Percentiles rank a stretch among this genome's conserved stretches.
These are phyloP conservation scores for Populus simonii DNA, from an alignment of 345 rosid species.

Conservation along the genomic window DNA sequence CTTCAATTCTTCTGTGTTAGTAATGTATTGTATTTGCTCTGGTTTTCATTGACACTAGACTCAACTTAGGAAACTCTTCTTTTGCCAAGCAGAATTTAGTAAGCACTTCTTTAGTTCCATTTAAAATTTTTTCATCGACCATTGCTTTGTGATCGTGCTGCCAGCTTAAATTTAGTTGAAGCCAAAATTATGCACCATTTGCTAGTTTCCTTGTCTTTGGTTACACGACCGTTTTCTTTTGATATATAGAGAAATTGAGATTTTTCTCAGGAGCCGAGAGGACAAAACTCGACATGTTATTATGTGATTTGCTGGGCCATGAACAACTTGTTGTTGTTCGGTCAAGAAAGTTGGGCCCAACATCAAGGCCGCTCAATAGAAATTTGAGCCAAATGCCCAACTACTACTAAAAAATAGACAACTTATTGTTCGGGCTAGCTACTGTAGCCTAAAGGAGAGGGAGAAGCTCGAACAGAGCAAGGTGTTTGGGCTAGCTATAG, in stretches of 20 bases:
- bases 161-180: not conserved
- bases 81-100: not conserved
- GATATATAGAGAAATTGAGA: not conserved
- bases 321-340: too few species aligned
- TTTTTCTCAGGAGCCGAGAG: not conserved
- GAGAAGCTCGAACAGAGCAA: too few species aligned
- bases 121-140: not conserved
- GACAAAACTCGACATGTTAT: not conserved
- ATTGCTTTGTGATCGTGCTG: not conserved
- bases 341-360: too few species aligned
- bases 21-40: not conserved
- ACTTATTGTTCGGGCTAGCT: too few species aligned
- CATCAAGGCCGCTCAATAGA: too few species aligned
- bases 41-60: not conserved
- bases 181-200: not conserved
- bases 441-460: too few species aligned
- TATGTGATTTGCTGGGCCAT: too few species aligned
- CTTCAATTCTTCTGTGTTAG: not conserved
- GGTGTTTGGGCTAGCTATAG: too few species aligned
- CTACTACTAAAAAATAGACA: too few species aligned
- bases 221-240: conserved; percentile 1
- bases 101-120: not conserved
- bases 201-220: conserved; percentile 8
- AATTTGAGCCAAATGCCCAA: too few species aligned
- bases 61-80: not conserved